Base-by-base conservation (phyloP, 371 early-diverging fungal genomes). In the Lichtheimia ramosa region DNA sequence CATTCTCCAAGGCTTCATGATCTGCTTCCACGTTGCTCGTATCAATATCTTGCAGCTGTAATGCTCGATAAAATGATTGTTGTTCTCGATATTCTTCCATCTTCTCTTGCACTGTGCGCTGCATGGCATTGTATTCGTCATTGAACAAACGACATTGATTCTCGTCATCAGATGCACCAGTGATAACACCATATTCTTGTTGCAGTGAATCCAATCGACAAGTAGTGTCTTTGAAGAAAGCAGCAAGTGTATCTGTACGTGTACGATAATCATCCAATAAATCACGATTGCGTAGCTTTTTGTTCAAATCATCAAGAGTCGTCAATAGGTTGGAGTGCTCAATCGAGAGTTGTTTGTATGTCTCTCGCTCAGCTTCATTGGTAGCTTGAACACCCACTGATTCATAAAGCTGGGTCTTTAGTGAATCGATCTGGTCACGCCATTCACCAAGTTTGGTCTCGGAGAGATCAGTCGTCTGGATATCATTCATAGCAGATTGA, bases 371-470 rank as follows among this genome's bases (percentile, higher is more conserved):
- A 20, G 28, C 48, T 10, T 25, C 53, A 0, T 42, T 12, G 18
- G 43, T 27, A 20, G 40, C 13, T 12, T 16, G 13, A 56, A 48
- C 27, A 27, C 52, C 23, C 49, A 58, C 3, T 12, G 46, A 41
- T 20, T 68, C 62, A 8, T 64, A 39, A 21, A 18, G 50, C 12
- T 51, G 49, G 6, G 21, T 18, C 21, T 67, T 62, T 5, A 73
- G 23, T 40, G 15, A 3, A 8, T 65, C 50, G 6, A 62, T 28
- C 1, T 62, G 43, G 13, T 65, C 50, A 39, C 71, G 71, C 74
- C 74, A 74, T 13, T 58, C 54, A 4, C 51, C 59, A 2, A 63
- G 3, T 1, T 61, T 21, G 7, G 56, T 49, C 13, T 74, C 74
- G 0, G 62, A 66, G 1, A 70, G 21, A 0, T 51, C 24, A 3